phyloP scores from a whole-genome alignment of 108 stramenopile genomes.

The Fragilaria radians region DNA sequence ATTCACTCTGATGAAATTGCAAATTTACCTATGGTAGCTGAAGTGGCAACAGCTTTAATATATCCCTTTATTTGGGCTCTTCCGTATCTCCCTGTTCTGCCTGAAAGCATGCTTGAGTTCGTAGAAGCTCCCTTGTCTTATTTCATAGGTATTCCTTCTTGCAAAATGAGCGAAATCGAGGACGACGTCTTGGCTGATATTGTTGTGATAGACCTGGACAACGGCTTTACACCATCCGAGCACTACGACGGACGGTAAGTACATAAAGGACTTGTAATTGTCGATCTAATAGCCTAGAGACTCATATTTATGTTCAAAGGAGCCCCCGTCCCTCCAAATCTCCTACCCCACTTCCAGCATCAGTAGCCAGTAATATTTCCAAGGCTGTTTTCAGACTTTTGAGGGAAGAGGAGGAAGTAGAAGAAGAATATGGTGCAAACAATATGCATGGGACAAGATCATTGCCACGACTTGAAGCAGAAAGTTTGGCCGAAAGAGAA shows the following conservation, averaged over 20 bases:
- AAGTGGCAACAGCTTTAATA: conserved; percentile 75
- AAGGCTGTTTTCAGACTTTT: conserved; percentile 69
- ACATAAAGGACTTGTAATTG: background rate
- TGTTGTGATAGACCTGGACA: conserved; percentile 80
- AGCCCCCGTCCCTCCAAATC: conserved; percentile 29
- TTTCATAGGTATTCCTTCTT: conserved; percentile 67
- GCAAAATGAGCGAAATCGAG: conserved; percentile 51
- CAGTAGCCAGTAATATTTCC: conserved; percentile 61
- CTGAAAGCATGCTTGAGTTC: conserved; percentile 73
- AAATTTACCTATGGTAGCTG: conserved; percentile 80
- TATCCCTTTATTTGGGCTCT: conserved; percentile 82
- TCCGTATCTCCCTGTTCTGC: conserved; percentile 83
- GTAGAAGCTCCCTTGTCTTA: conserved; percentile 81
- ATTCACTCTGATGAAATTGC: conserved; percentile 77
- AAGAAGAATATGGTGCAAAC: conserved; percentile 47
- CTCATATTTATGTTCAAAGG: no score
- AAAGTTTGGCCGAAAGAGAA: conserved; percentile 71
- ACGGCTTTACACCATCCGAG: conserved; percentile 45
- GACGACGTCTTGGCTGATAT: conserved; percentile 61
- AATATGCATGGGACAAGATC: conserved; percentile 36
- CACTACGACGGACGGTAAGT: conserved; percentile 46
- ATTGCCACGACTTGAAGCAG: conserved; percentile 65
- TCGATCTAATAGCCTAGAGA: conserved; percentile 5
- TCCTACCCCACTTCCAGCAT: conserved; percentile 70
- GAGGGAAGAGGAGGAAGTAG: conserved; percentile 64